Percentiles rank a stretch among this genome's conserved stretches.
These are phyloP conservation scores for Sporothrix luriei DNA, from an alignment of 2,329 filamentous ascomycete genomes.

Conservation along the genomic window DNA sequence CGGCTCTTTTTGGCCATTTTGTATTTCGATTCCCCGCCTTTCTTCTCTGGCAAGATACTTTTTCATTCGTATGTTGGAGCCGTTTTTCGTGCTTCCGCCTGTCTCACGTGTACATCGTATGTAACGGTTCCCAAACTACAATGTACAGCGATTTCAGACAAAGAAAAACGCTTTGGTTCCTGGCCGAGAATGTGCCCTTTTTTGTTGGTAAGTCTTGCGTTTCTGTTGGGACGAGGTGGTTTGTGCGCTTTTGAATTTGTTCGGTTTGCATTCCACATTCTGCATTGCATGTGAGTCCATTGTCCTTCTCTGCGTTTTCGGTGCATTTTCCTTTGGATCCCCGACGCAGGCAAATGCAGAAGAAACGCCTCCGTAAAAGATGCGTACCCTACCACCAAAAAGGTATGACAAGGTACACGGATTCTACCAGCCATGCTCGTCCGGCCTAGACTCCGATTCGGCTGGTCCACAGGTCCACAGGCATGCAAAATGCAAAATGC, in stretches of 20 bases:
- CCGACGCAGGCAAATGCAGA: neutral
- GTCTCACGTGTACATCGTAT: slow-evolving; percentile 6
- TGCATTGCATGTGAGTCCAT: slow-evolving; percentile 1
- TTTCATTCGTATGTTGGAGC: neutral
- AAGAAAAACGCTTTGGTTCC: slow-evolving; percentile 9
- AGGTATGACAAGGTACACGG: neutral
- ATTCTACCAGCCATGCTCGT: neutral
- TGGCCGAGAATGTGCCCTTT: neutral
- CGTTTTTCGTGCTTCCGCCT: neutral
- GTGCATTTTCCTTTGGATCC: neutral
- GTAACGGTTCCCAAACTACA: neutral
- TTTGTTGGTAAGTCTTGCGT: neutral
- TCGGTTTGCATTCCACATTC: neutral
- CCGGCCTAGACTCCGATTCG: neutral
- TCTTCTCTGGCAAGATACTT: too few species aligned
- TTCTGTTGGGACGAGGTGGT: slow-evolving; percentile 18
- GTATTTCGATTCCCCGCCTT: neutral
- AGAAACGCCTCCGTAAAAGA: too few species aligned
- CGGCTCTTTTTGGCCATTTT: neutral
- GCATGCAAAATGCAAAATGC: neutral
- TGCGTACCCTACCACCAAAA: neutral
- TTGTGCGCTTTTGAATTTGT: slow-evolving; percentile 12
- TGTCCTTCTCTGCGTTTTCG: neutral
- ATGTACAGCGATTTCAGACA: neutral
- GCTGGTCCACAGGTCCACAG: neutral